Evolutionary conservation across 345 rosid species (phyloP), one percentile per base, ranked within the genome.

Genomic region (Eucalyptus paniculata): DNA sequence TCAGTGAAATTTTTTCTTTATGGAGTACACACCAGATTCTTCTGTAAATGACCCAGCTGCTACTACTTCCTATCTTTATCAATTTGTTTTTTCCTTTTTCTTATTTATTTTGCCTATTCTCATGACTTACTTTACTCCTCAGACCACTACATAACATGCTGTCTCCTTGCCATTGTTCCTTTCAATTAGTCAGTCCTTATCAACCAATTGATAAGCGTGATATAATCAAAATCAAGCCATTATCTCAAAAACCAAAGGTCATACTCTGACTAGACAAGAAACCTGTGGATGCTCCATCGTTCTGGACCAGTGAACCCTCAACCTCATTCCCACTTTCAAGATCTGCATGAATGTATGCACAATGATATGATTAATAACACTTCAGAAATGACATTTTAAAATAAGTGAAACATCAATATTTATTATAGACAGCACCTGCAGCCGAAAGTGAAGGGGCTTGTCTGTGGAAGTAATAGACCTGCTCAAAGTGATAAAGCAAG

Each of bases 401-500:
- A 32, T 18, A 81, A 54, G 81, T 58, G 44, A 87, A 65, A 82
- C 40, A 50, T 12, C 32, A 32, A 10, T 54, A 81, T 50, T 60
- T 15, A 30, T 72, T 65, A 72, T 87, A 88, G 51, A 90, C 13
- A 86, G 90, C 90, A 94, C 94, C 95, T 28, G 93, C 91, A 50
- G 90, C 60, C 58, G 93, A 87, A 80, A 65, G 67, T 62, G 93
- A 89, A 86, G 94, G 94, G 51, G 88, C 92, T 90, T 91, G 92
- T 89, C 88, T 94, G 91, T 58, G 90, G 93, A 94, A 95, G 93
- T 91, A 96, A 88, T 95, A 97, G 89, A 93, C 92, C 90, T 95
- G 97, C 93, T 97, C 99, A 53, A 95, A 92, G 86, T 95, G 95
- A 91, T 92, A 92, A 85, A 97, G 96, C 89, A 94, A 89, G 47